These are phyloP conservation scores for Mikania micrantha DNA, from an alignment of 129 eudicot species.

Conservation along the genomic window DNA sequence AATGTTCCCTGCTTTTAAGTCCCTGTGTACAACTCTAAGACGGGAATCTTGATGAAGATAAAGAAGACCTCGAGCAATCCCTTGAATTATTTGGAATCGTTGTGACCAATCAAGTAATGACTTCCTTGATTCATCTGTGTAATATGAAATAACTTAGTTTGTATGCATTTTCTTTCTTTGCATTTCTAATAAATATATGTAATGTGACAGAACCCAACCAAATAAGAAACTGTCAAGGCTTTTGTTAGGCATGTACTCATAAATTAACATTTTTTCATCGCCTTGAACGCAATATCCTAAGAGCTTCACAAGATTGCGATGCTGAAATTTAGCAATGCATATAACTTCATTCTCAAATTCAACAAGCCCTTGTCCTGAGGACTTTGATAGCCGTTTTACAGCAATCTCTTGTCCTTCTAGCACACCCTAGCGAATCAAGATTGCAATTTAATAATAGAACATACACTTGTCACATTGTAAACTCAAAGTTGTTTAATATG, in stretches of 20 bases:
- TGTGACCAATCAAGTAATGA: conserved; percentile 36
- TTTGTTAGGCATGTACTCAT: no score
- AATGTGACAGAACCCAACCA: conserved; percentile 29
- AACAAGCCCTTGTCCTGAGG: conserved; percentile 43
- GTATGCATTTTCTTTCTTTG: neutral
- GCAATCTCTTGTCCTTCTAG: conserved; percentile 54
- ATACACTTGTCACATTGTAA: neutral
- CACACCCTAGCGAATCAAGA: conserved; percentile 34
- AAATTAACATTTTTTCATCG: no score
- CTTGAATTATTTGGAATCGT: conserved; percentile 34
- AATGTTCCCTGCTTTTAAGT: conserved; percentile 50
- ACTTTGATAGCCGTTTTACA: conserved; percentile 55
- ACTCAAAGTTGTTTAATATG: neutral
- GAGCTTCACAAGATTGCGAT: conserved; percentile 29
- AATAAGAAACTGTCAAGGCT: no score
- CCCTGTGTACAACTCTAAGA: conserved; percentile 47
- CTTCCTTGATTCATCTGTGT: conserved; percentile 22
- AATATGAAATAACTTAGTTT: neutral
- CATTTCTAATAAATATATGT: neutral
- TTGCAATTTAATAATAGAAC: neutral
- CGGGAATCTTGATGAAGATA: conserved; percentile 57
- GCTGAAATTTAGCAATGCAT: conserved; percentile 28
- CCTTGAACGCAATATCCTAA: conserved; percentile 60
- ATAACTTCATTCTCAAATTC: conserved; percentile 51
- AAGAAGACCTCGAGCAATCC: conserved; percentile 49